Base-by-base conservation (phyloP, 305 asterid genomes). In the Fraxinus dipetala region DNA sequence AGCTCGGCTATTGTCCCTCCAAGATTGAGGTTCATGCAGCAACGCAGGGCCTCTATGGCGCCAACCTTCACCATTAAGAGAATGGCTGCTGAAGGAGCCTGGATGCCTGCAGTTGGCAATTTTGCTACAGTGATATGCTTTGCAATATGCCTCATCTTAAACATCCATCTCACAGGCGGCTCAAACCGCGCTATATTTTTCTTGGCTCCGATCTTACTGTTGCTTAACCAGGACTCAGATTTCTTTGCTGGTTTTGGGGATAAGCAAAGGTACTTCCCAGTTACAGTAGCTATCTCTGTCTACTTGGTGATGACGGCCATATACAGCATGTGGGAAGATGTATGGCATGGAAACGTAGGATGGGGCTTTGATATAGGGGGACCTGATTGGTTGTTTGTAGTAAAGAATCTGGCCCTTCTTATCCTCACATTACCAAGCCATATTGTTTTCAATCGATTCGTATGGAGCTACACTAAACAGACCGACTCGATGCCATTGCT, bases 51-150 rank as follows among this genome's bases (percentile, higher is more conserved):
- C 43, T 92, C 97, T 24, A 83, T 94, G 16, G 89, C 87, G 80
- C 93, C 98, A 48, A 81, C 88, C 78, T 96, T 96, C 82, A 91
- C 98, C 40, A 95, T 93, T 77, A 91, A 92, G 83, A 88, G 89
- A 51, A 92, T 95, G 90, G 93, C 96, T 80, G 93, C 95, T 4
- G 98, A 95, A 85, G 99, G 98, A 81, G 97, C 97, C 26, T 96
- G 99, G 98, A 96, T 96, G 98, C 97, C 99, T 28, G 97, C 99
- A 51, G 98, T 96, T 30, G 99, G 99, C 79, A 96, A 96, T 24
- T 98, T 96, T 70, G 98, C 99, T 80, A 96, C 98, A 1, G 85
- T 96, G 24, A 85, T 96, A 95, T 95, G 98, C 88, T 96, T 96
- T 78, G 93, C 94, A 0, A 91, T 96, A 88, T 96, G 98, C 91